phyloP scores from a whole-genome alignment of 2,329 filamentous ascomycete species.

The Scedosporium dehoogii region DNA sequence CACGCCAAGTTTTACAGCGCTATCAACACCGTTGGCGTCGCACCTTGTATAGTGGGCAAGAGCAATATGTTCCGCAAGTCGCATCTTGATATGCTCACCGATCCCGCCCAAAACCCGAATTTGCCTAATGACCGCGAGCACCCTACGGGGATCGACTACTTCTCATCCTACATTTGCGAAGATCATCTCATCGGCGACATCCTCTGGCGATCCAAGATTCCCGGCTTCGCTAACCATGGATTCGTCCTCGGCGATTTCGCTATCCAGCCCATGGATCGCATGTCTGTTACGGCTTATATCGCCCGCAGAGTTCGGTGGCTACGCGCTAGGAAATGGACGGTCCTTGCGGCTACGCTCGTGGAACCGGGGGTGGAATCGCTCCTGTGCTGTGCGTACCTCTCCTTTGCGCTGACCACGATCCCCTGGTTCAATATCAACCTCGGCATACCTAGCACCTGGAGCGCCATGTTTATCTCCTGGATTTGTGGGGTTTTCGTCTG shows the following conservation, averaged over 20 bases:
- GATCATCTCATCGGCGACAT: constrained; percentile 92
- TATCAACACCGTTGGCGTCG: constrained; percentile 85
- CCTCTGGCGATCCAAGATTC: constrained; percentile 64
- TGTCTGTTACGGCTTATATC: constrained; percentile 68
- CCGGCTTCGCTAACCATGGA: constrained; percentile 66
- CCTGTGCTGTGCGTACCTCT: constrained; percentile 69
- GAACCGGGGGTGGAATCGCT: constrained; percentile 89
- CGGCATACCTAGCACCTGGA: constrained; percentile 56
- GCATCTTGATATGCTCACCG: constrained; percentile 68
- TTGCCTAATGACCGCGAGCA: constrained; percentile 26
- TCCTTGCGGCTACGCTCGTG: constrained; percentile 76
- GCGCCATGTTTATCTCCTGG: constrained; percentile 57
- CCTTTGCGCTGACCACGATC: constrained; percentile 68
- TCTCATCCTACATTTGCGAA: constrained; percentile 94
- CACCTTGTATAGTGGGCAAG: constrained; percentile 92
- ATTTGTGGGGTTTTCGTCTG: constrained; percentile 53
- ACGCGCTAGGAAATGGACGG: constrained; percentile 88
- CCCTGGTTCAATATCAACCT: constrained; percentile 47
- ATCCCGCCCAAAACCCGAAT: constrained; percentile 32
- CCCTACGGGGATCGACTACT: constrained; percentile 72
- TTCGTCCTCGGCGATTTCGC: constrained; percentile 78
- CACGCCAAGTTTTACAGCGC: constrained; percentile 97
- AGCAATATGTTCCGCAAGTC: constrained; percentile 97
- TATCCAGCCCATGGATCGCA: constrained; percentile 78
- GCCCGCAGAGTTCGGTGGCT: constrained; percentile 82